Base-by-base conservation (phyloP, 495 filamentous ascomycete genomes). In the Penicillium lividum region DNA sequence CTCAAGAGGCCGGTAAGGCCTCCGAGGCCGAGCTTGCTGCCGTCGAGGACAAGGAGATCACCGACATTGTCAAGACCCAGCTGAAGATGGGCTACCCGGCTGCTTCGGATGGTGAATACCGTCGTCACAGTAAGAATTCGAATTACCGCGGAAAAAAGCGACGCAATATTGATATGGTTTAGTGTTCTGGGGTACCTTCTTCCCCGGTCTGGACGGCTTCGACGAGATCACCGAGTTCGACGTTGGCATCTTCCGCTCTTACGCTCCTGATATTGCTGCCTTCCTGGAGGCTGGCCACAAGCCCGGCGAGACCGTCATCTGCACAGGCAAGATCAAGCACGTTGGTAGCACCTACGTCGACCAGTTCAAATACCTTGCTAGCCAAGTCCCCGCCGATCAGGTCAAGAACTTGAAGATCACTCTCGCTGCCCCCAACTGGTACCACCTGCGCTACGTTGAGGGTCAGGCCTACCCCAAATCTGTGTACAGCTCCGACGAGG, bases 231-330 rank as follows among this genome's bases (percentile, higher is more conserved):
- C 63, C 29, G 77, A 84, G n/a, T 78, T 86, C 8, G 76, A 82
- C 51, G 57, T 77, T 5, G 80, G 82, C 33, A 82, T 89, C 65
- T 92, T 91, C 75, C 82, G 88, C 11, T 73, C 81, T 25, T 92
- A 92, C 65, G 86, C 91, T 56, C 91, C 91, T 9, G 89, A 93
- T 65, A 85, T 94, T 54, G 86, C 88, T 28, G 89, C 85, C 31
- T 87, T 93, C 73, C 77, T 82, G 7, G 86, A 89, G 64, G 76
- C 76, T n/a, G 82, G 84, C 58, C 81, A 89, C 68, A 89, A 89
- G 78, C 88, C 89, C 6, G 86, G 84, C 30, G 88, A 91, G 70
- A 86, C 81, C 7, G 87, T 90, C 42, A 71, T 93, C 55, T 91
- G 89, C 62, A 87, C 82, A 2, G 80, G 83, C 62, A 90, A 90